Evolutionary conservation across 2,329 filamentous ascomycete genomes (phyloP).

Genomic region (Xylaria sp.): DNA sequence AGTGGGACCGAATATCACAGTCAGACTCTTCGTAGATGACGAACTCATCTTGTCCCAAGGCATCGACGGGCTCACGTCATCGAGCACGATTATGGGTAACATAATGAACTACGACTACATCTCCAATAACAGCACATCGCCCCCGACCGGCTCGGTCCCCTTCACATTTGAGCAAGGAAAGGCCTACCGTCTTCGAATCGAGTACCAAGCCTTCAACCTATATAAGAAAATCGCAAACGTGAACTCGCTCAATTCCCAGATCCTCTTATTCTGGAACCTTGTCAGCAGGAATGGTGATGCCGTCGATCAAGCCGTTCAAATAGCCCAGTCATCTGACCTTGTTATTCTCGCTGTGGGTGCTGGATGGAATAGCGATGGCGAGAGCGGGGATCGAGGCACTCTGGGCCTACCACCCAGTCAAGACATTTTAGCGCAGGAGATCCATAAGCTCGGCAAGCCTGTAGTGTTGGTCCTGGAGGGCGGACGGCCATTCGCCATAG

Average conservation of each 20-base stretch:
- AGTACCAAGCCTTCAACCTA: conserved; percentile 57
- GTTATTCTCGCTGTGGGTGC: conserved; percentile 55
- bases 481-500: conserved; percentile 56
- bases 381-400: conserved; percentile 55
- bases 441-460: conserved; percentile 54
- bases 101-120: conserved; percentile 55
- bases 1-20: conserved; percentile 54
- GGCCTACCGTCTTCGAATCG: conserved; percentile 53
- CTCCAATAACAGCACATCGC: conserved; percentile 50
- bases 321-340: conserved; percentile 53
- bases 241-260: conserved; percentile 55
- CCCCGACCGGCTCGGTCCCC: conserved; percentile 52
- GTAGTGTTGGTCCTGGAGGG: conserved; percentile 56
- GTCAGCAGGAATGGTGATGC: conserved; percentile 51
- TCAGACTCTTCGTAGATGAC: conserved; percentile 53
- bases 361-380: conserved; percentile 59
- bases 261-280: conserved; percentile 59
- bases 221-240: conserved; percentile 54
- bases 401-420: conserved; percentile 53
- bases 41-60: conserved; percentile 46
- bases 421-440: conserved; percentile 51
- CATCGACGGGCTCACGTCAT: conserved; percentile 40
- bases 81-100: conserved; percentile 54
- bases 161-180: conserved; percentile 53
- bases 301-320: conserved; percentile 49